phyloP scores from a whole-genome alignment of 495 filamentous ascomycete genomes.

The Penicillium simplicissimum region DNA sequence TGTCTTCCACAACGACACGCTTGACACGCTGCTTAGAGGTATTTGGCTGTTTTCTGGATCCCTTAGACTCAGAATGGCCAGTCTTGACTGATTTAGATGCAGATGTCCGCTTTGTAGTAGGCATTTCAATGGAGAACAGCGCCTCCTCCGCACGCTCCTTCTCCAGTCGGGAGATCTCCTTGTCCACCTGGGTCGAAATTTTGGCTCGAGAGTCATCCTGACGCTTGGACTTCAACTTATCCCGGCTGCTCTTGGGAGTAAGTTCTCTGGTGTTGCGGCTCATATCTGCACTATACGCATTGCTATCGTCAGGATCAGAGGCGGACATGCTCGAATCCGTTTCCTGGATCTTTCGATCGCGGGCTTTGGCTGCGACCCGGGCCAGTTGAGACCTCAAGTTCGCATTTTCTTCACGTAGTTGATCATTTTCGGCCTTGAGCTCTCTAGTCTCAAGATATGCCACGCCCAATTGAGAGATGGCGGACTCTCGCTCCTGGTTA shows the following conservation, averaged over 20 bases:
- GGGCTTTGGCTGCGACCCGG: slow-evolving; percentile 23
- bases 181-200: slow-evolving; percentile 44
- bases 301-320: slow-evolving; percentile 38
- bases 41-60: slow-evolving; percentile 38
- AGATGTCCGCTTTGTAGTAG: slow-evolving; percentile 28
- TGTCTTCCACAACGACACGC: slow-evolving; percentile 45
- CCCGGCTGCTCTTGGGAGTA: slow-evolving; percentile 36
- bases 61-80: slow-evolving; percentile 20
- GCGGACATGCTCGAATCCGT: slow-evolving; percentile 32
- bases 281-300: slow-evolving; percentile 33
- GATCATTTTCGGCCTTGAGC: slow-evolving; percentile 58
- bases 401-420: slow-evolving; percentile 49
- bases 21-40: slow-evolving; percentile 49
- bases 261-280: slow-evolving; percentile 39
- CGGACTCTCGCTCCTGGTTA: slow-evolving; percentile 63
- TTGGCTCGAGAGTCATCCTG: slow-evolving; percentile 37
- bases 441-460: slow-evolving; percentile 65
- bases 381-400: slow-evolving; percentile 46
- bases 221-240: slow-evolving; percentile 31
- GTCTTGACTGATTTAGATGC: slow-evolving; percentile 26
- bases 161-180: slow-evolving; percentile 45
- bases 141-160: slow-evolving; percentile 49
- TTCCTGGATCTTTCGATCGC: slow-evolving; percentile 35
- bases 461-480: slow-evolving; percentile 62
- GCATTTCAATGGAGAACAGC: slow-evolving; percentile 45